Conservation (phyloP, 768 basidiomycete genomes). For the Clitopilus hobsonii region DNA sequence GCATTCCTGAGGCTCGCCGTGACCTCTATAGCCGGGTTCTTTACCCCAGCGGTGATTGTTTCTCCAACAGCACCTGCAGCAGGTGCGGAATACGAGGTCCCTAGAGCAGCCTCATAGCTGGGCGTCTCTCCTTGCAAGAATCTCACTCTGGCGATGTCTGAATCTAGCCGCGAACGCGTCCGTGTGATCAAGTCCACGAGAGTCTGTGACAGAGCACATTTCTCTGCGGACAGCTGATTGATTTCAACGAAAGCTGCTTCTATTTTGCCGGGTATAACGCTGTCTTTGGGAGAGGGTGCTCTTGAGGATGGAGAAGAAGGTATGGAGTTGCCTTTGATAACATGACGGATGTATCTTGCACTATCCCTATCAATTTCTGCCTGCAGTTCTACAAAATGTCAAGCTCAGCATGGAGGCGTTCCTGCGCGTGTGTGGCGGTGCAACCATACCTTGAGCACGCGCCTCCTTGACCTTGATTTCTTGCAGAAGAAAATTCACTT, state of each 20-base stretch:
- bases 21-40: conserved; percentile 31
- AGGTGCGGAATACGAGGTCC: conserved; percentile 3
- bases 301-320: conserved; percentile 24
- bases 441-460: conserved; percentile 41
- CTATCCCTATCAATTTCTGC: conserved; percentile 46
- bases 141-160: conserved; percentile 42
- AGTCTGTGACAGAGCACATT: conserved; percentile 40
- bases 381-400: conserved; percentile 42
- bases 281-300: conserved; percentile 32
- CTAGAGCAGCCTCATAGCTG: conserved; percentile 21
- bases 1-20: conserved; percentile 40
- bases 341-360: conserved; percentile 45
- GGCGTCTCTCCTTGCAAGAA: conserved; percentile 42
- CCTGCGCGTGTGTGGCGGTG: no score
- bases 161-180: conserved; percentile 44
- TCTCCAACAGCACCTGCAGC: not conserved
- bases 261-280: conserved; percentile 36
- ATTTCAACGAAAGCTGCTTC: conserved; percentile 42
- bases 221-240: conserved; percentile 39
- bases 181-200: conserved; percentile 44
- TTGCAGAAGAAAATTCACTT: conserved; percentile 46
- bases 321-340: conserved; percentile 26
- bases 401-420: no score
- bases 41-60: not conserved
- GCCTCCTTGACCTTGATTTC: conserved; percentile 47